Conservation (phyloP, 2,329 filamentous ascomycete genomes). For the Plenodomus tracheiphilus region DNA sequence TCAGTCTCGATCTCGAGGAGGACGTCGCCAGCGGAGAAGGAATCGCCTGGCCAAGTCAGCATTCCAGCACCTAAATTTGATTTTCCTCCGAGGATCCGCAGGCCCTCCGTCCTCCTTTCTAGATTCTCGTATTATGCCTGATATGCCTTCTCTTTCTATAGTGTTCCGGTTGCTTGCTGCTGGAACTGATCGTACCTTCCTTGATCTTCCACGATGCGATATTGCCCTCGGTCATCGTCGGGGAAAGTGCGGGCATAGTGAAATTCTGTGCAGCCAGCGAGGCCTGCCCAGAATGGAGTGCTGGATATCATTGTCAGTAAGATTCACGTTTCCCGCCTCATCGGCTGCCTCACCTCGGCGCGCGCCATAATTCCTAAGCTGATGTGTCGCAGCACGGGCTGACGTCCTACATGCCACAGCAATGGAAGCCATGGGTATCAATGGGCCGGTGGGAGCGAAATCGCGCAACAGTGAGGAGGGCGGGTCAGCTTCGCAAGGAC, state of each 20-base stretch:
- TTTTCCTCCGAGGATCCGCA: neutral
- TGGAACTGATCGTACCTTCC: conserved; percentile 58
- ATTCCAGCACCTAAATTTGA: neutral
- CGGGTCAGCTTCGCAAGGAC: conserved; percentile 10
- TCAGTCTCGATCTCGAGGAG: conserved; percentile 92
- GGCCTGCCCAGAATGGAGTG: conserved; percentile 65
- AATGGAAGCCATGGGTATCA: conserved; percentile 65
- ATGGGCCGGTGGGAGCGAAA: conserved; percentile 24
- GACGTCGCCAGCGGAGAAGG: conserved; percentile 80
- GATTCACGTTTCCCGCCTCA: conserved; percentile 8
- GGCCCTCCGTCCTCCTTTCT: neutral
- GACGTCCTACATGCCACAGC: conserved; percentile 66
- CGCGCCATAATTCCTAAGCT: conserved; percentile 56
- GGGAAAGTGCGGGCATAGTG: conserved; percentile 87
- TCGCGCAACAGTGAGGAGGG: conserved; percentile 14
- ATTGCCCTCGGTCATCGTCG: conserved; percentile 92
- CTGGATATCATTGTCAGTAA: conserved; percentile 49
- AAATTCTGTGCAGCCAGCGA: conserved; percentile 80
- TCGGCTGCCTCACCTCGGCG: conserved; percentile 58
- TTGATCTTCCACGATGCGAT: conserved; percentile 85
- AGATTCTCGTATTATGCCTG: too few species aligned
- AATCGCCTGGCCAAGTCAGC: conserved; percentile 58
- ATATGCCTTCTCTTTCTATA: neutral
- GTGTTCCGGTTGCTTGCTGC: neutral
- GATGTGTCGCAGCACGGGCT: conserved; percentile 60